Evolutionary conservation across 169 alveolate species (phyloP), one percentile per base, ranked within the genome.

Genomic region (Prorocentrum cordatum): DNA sequence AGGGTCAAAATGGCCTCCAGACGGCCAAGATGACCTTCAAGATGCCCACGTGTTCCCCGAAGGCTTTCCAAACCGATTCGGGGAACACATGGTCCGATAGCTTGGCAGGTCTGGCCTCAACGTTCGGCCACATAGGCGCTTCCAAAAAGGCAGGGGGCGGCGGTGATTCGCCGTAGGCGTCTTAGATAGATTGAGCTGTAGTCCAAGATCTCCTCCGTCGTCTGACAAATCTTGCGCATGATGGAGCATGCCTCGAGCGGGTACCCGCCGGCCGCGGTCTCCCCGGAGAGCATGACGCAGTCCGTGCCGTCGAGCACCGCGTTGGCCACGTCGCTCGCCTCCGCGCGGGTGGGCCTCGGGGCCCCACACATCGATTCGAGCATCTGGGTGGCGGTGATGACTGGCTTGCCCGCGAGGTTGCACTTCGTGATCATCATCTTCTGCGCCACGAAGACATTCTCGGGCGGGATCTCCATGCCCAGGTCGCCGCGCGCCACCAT

Each of bases 401-500:
- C 98, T 50, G 99, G 99, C 92, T 97, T 98, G 12, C 99, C 99
- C 24, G 95, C 96, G 33, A 95, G 94, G 89, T 96, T 96, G 92
- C 98, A 96, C 95, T 95, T 97, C 64, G 97, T 95, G 85, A 97
- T 97, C 98, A 97, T 97, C 93, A 96, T 95, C 93, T 98, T 98
- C 95, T 97, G 99, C 32, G 98, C 98, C 64, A 96, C 93, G 95
- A 96, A 97, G 58, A 98, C 99, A 87, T 98, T 96, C 86, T 98
- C 99, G 16, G 98, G 96, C 4, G 99, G 98, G 50, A 98, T 98
- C 89, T 98, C 99, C 99, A 98, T 97, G 36, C 99, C 99, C 75
- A 98, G 92, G 92, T 97, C 99, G 32, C 99, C 99, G 70, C 99
- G 94, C 16, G 99, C 99, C 18, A 98, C 97, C 99, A 98, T 97